These are phyloP conservation scores for Venturia asperata DNA, from an alignment of 2,329 filamentous ascomycete species.

Conservation along the genomic window DNA sequence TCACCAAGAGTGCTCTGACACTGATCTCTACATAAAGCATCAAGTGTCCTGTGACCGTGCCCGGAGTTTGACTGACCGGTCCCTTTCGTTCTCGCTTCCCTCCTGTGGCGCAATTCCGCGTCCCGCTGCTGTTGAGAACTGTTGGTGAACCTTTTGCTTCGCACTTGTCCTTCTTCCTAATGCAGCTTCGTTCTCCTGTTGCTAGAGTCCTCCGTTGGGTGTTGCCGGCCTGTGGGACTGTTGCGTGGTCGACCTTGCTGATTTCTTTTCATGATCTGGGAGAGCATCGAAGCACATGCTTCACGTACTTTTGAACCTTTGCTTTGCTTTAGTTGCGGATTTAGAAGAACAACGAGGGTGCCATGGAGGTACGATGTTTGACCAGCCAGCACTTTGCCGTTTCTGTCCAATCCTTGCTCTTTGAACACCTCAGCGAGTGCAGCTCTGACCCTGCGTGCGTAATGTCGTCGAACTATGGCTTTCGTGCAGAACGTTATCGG, in stretches of 20 bases:
- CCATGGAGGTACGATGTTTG: background rate
- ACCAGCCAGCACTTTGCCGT: background rate
- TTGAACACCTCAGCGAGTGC: background rate
- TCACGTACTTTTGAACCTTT: background rate
- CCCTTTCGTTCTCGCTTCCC: background rate
- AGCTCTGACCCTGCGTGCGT: slow-evolving; percentile 10
- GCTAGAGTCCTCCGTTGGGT: background rate
- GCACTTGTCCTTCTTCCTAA: background rate
- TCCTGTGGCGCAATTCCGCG: background rate
- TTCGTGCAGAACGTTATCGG: background rate
- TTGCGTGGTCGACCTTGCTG: background rate
- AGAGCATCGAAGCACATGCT: background rate
- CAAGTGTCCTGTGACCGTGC: background rate
- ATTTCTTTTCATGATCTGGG: background rate
- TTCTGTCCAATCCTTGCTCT: background rate
- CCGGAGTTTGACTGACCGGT: background rate
- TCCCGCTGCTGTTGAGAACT: background rate
- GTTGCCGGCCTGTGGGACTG: background rate
- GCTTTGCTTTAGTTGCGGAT: background rate
- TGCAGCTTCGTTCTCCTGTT: background rate
- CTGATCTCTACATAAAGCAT: background rate
- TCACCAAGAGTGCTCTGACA: background rate
- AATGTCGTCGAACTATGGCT: slow-evolving; percentile 11
- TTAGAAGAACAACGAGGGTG: background rate
- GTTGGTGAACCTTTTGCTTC: background rate